Conservation (phyloP, 768 basidiomycete genomes). For the Jaapia argillacea region DNA sequence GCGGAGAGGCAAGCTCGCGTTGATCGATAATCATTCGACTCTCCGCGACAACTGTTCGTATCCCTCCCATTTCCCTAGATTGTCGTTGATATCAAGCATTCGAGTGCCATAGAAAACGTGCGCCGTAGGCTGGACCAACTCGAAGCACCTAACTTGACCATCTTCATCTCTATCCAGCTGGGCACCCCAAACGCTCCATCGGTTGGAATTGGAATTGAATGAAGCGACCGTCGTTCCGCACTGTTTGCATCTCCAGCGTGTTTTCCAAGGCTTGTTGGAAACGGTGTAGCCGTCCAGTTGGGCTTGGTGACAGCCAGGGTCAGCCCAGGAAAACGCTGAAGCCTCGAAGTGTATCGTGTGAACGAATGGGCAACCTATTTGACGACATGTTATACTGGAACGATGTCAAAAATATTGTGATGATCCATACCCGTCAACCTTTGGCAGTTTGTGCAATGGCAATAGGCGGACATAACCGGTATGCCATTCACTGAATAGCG, state of each 20-base stretch:
- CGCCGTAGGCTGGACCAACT: slow-evolving; percentile 45
- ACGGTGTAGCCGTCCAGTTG: slow-evolving; percentile 38
- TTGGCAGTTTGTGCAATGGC: slow-evolving; percentile 67
- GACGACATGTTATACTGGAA: neutral
- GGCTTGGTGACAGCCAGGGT: slow-evolving; percentile 22
- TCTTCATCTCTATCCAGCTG: slow-evolving; percentile 42
- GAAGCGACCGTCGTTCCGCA: slow-evolving; percentile 50
- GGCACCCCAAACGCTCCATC: slow-evolving; percentile 50
- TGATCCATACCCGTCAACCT: slow-evolving; percentile 35
- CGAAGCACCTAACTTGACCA: slow-evolving; percentile 43
- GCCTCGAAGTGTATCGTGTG: slow-evolving; percentile 48
- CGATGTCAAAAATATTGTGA: neutral
- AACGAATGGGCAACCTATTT: slow-evolving; percentile 50
- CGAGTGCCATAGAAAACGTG: slow-evolving; percentile 63
- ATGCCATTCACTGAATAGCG: slow-evolving; percentile 36
- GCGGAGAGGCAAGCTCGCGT: too few relatives aligned
- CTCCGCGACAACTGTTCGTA: slow-evolving; percentile 37
- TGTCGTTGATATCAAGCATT: slow-evolving; percentile 45
- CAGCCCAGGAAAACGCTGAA: slow-evolving; percentile 44
- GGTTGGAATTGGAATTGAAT: slow-evolving; percentile 35
- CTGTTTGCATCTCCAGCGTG: slow-evolving; percentile 48
- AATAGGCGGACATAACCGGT: slow-evolving; percentile 50
- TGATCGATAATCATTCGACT: too few relatives aligned
- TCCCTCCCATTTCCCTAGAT: slow-evolving; percentile 55
- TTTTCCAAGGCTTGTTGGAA: slow-evolving; percentile 45